A percentile compares a stretch with the other conserved stretches of the same genome.
Evolutionary conservation across 441 rosid species (phyloP).

Genomic region (Omphalea diandra): DNA sequence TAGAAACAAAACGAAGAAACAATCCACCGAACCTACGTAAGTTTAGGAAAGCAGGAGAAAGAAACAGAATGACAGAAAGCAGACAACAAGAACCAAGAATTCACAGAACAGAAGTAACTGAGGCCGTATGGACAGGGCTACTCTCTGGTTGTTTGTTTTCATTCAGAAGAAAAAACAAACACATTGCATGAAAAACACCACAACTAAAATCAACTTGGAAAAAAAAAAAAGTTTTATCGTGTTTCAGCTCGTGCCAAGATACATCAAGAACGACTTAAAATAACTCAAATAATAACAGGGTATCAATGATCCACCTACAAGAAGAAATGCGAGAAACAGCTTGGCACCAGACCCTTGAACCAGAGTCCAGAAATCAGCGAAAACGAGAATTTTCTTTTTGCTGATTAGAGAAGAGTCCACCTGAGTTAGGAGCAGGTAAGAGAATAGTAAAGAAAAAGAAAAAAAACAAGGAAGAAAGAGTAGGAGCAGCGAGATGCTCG

Average conservation of each 20-base stretch:
- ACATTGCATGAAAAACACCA: conserved; percentile 34
- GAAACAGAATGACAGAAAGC: neutral
- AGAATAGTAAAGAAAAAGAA: neutral
- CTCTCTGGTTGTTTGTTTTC: neutral
- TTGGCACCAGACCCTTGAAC: conserved; percentile 27
- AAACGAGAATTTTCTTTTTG: no score
- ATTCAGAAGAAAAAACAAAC: conserved; percentile 6
- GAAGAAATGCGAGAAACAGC: conserved; percentile 18
- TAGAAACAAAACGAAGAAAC: conserved; percentile 16
- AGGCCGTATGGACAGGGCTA: no score
- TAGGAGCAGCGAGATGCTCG: neutral
- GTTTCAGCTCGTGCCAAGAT: neutral
- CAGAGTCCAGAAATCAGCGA: conserved; percentile 14
- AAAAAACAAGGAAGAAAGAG: neutral
- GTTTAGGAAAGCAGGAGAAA: conserved; percentile 1
- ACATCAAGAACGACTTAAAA: neutral
- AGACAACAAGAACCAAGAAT: neutral
- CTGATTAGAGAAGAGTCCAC: no score
- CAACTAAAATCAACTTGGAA: neutral
- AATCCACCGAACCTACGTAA: no score
- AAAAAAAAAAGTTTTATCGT: neutral
- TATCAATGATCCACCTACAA: conserved; percentile 37
- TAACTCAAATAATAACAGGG: neutral
- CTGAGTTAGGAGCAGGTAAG: neutral
- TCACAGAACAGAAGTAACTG: no score